These are phyloP conservation scores for Gossypium bickii DNA, from an alignment of 345 rosid genomes.

Conservation along the genomic window DNA sequence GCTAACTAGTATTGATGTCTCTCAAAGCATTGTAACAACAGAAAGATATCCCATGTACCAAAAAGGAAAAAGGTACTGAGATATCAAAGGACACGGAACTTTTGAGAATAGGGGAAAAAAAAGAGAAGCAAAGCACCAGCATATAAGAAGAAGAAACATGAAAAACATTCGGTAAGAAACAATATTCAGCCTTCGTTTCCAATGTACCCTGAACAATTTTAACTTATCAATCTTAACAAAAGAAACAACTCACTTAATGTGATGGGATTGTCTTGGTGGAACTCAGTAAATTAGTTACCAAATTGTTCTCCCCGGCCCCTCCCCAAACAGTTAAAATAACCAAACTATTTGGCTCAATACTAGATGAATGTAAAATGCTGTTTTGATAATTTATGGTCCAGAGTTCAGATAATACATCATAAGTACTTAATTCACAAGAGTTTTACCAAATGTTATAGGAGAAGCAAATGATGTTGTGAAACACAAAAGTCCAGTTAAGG, in stretches of 20 bases:
- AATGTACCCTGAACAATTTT: neutral
- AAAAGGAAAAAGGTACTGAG: neutral
- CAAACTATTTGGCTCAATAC: neutral
- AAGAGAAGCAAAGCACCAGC: too few species aligned
- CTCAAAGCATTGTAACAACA: too few species aligned
- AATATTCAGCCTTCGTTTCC: neutral
- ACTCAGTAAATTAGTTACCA: too few species aligned
- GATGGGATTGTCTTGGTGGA: neutral
- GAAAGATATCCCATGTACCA: too few species aligned
- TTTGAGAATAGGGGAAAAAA: neutral
- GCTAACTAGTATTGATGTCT: too few species aligned
- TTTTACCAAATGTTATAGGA: neutral
- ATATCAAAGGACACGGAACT: neutral
- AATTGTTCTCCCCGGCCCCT: neutral
- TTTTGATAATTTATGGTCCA: conserved; percentile 2
- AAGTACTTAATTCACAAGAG: neutral
- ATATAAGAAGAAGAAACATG: neutral
- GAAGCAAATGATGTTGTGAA: neutral
- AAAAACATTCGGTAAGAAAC: neutral
- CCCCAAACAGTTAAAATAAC: too few species aligned
- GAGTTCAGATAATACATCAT: neutral
- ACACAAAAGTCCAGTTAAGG: neutral
- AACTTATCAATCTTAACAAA: too few species aligned
- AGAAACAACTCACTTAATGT: neutral
- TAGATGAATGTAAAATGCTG: neutral